Evolutionary conservation across 768 basidiomycete species (phyloP), one percentile per base, ranked within the genome.

Genomic region (Naematelia aurantialba): DNA sequence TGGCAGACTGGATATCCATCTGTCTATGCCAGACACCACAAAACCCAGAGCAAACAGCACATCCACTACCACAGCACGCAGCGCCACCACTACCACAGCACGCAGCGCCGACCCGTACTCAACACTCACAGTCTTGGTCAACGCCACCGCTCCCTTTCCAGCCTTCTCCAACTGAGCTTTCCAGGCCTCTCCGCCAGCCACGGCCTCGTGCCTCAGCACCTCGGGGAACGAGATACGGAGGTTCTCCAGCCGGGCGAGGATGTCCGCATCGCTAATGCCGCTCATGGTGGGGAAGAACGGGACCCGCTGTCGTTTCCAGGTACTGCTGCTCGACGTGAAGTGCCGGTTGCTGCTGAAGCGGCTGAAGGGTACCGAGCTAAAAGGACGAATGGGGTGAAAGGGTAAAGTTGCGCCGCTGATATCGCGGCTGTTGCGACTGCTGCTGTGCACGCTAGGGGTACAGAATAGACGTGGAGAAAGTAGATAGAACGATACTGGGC

Each of bases 161-260:
- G 49, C 44, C 56, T 74, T 79, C 61, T 82, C 80, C 67, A 96
- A 78, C 45, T 86, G 84, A 45, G 85, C 85, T 64, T 84, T 84
- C 91, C 91, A 94, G 46, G 85, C 78, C 0, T 83, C 82, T 1
- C 87, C 89, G 46, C 88, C 88, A 56, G 80, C 83, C 2, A 88
- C 83, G 24, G 83, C 79, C 4, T 78, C 76, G 72, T 94, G 91
- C 34, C 79, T 74, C 44, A 89, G 42, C n/a, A 72, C 57, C n/a
- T 59, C 63, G 12, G 64, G 61, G 27, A 68, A 58, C 51, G 51
- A 47, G 60, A 74, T 69, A 31, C 49, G 53, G 54, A 76, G 66
- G 25, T 61, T 62, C 19, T 47, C 51, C 13, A 76, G 55, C 31
- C 69, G 52, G 12, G 57, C 49, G 45, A 69, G 60, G 47, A 76